Evolutionary conservation across 2,329 filamentous ascomycete genomes (phyloP).

Genomic region (Fusarium oligoseptatum): DNA sequence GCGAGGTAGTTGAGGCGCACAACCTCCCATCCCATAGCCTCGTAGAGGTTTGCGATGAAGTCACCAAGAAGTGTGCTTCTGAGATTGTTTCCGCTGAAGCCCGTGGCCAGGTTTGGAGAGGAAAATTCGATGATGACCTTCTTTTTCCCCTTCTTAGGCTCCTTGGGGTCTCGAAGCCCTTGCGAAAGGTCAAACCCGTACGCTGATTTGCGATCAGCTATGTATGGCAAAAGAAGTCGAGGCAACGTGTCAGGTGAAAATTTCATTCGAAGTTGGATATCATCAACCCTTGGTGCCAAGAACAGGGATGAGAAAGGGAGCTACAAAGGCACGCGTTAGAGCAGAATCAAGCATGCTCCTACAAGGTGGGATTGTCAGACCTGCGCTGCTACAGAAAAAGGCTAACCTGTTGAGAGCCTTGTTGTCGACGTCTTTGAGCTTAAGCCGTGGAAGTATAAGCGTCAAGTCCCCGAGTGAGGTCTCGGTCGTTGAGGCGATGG

Average conservation of each 20-base stretch:
- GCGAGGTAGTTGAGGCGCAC: conserved; percentile 78
- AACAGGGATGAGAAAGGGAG: conserved; percentile 23
- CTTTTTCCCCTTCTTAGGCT: conserved; percentile 12
- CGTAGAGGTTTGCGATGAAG: conserved; percentile 75
- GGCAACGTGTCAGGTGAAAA: conserved; percentile 24
- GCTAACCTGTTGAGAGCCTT: conserved; percentile 17
- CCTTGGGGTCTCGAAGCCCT: conserved; percentile 7
- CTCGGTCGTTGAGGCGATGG: conserved; percentile 28
- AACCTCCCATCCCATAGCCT: conserved; percentile 75
- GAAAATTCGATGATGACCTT: conserved; percentile 78
- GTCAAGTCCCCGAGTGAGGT: conserved; percentile 28
- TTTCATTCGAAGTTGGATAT: conserved; percentile 23
- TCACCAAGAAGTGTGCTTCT: conserved; percentile 82
- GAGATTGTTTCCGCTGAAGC: conserved; percentile 81
- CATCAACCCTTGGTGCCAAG: conserved; percentile 26
- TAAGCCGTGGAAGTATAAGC: conserved; percentile 26
- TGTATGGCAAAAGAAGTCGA: conserved; percentile 25
- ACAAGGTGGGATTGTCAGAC: neutral
- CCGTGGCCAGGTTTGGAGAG: conserved; percentile 82
- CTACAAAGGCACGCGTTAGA: conserved; percentile 6
- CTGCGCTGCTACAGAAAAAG: conserved; percentile 17
- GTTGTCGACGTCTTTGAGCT: conserved; percentile 17
- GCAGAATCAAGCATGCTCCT: neutral
- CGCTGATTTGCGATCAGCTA: conserved; percentile 7
- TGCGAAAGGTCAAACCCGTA: conserved; percentile 21